These are phyloP conservation scores for Penicillium alfredii DNA, from an alignment of 495 filamentous ascomycete species.

Conservation along the genomic window DNA sequence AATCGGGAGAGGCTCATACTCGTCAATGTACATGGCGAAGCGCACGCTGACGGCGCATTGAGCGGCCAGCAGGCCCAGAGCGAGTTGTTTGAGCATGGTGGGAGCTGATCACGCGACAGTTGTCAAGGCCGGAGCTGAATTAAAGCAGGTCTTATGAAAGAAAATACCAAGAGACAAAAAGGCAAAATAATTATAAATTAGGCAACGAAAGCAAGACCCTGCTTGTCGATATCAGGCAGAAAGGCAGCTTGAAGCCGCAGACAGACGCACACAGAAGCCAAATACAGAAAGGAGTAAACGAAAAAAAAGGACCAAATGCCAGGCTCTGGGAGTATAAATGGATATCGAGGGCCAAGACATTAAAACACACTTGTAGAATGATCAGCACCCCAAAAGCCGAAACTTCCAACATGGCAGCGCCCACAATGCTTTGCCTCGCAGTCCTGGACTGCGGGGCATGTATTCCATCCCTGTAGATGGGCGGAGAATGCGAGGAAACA, in stretches of 20 bases:
- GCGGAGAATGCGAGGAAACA: constrained; percentile 4
- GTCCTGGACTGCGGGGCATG: constrained; percentile 3
- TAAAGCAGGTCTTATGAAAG: not conserved
- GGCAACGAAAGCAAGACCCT: too few species aligned
- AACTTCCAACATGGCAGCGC: too few species aligned
- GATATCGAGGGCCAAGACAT: not conserved
- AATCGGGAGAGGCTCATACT: constrained; percentile 17
- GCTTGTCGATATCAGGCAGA: too few species aligned
- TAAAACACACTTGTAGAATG: not conserved
- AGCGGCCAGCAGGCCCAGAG: constrained; percentile 29
- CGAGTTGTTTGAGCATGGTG: constrained; percentile 27
- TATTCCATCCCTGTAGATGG: constrained; percentile 7
- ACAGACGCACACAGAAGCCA: too few species aligned
- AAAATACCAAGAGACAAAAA: not conserved
- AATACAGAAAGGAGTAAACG: not conserved
- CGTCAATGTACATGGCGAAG: constrained; percentile 39
- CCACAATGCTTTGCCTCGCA: too few species aligned
- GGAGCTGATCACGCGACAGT: not conserved
- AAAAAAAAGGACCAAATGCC: not conserved
- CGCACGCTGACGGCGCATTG: constrained; percentile 24
- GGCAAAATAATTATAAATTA: constrained; percentile 1
- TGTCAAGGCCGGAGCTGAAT: not conserved
- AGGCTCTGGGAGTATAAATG: too few species aligned
- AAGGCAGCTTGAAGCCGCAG: constrained; percentile 2
- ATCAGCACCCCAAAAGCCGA: too few species aligned